Evolutionary conservation across 164 flowering plant species (phyloP).

Genomic region (Berberis thunbergii): DNA sequence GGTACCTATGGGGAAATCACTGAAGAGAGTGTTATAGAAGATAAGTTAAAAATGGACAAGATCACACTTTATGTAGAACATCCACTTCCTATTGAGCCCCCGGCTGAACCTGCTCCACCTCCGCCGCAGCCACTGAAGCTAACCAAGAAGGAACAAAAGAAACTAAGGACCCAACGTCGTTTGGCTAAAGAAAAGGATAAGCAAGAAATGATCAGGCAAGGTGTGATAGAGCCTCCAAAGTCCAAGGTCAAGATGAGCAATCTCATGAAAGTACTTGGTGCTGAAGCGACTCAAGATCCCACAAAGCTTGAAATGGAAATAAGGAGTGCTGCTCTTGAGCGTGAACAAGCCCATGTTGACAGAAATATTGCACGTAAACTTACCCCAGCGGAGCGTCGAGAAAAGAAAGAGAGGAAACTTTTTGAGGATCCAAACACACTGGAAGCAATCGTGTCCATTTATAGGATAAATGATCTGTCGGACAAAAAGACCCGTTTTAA

Average conservation of each 20-base stretch:
- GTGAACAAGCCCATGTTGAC: slow-evolving; percentile 96
- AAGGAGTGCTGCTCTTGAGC: slow-evolving; percentile 93
- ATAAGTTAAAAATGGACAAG: slow-evolving; percentile 58
- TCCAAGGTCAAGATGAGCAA: slow-evolving; percentile 95
- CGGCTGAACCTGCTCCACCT: slow-evolving; percentile 92
- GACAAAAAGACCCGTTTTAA: slow-evolving; percentile 78
- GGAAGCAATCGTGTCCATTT: slow-evolving; percentile 82
- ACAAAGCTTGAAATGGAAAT: slow-evolving; percentile 92
- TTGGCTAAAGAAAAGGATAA: slow-evolving; percentile 80
- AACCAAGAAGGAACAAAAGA: slow-evolving; percentile 93
- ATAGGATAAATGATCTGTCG: slow-evolving; percentile 72
- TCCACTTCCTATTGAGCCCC: slow-evolving; percentile 96
- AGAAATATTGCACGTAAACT: slow-evolving; percentile 93
- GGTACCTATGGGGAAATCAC: slow-evolving; percentile 42
- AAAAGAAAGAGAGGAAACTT: slow-evolving; percentile 91
- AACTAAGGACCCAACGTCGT: slow-evolving; percentile 88
- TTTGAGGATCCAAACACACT: slow-evolving; percentile 72
- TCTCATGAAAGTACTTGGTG: slow-evolving; percentile 93
- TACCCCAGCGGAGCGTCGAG: slow-evolving; percentile 95
- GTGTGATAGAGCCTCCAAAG: slow-evolving; percentile 89
- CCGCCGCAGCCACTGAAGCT: slow-evolving; percentile 94
- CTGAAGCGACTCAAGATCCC: slow-evolving; percentile 99
- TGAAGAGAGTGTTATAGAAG: slow-evolving; percentile 28
- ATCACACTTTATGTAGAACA: slow-evolving; percentile 83
- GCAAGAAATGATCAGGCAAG: slow-evolving; percentile 98